These are phyloP conservation scores for Corymbia maculata DNA, from an alignment of 345 rosid species.

Conservation along the genomic window DNA sequence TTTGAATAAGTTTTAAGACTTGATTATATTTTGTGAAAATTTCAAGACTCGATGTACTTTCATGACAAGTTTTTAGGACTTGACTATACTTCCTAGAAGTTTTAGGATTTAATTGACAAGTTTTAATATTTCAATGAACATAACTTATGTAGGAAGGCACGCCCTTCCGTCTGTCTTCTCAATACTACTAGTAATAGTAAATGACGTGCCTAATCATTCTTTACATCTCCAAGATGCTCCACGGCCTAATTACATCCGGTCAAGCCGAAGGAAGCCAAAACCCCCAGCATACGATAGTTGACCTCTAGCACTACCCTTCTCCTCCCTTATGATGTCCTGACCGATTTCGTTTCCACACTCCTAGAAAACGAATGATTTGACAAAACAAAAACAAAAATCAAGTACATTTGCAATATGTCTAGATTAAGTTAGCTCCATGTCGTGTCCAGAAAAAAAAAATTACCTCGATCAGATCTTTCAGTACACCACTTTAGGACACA, in stretches of 20 bases:
- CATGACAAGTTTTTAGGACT: no score
- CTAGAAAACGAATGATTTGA: not conserved
- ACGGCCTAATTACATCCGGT: not conserved
- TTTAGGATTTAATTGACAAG: no score
- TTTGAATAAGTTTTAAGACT: no score
- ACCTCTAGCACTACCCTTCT: not conserved
- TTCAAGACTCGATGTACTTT: no score
- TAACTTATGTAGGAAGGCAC: no score
- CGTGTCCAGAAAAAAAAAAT: not conserved
- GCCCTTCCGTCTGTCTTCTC: not conserved
- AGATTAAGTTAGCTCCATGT: not conserved
- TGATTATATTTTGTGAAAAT: no score
- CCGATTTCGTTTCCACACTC: no score
- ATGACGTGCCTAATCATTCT: not conserved
- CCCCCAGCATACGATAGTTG: not conserved
- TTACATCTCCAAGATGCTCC: not conserved
- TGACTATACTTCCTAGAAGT: no score
- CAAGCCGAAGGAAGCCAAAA: no score
- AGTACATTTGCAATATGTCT: not conserved
- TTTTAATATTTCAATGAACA: no score
- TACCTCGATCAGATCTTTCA: not conserved
- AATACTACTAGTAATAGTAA: not conserved
- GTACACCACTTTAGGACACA: not conserved
- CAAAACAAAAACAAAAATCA: no score
- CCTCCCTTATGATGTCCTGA: not conserved